phyloP scores from a whole-genome alignment of 2,329 filamentous ascomycete genomes.

The Byssothecium circinans region DNA sequence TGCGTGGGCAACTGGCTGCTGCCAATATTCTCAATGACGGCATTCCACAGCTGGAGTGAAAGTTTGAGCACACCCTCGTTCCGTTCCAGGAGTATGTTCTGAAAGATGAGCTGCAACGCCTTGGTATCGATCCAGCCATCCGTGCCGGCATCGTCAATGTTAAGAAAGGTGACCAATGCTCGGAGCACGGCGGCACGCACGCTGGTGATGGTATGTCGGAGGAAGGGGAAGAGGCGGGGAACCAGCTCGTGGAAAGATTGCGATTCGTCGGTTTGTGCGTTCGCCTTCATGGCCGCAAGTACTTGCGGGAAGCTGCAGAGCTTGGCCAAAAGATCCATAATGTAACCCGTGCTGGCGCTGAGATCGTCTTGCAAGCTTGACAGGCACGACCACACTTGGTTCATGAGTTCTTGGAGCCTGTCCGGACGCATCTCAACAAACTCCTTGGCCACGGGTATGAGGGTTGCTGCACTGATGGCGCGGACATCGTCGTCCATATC shows the following conservation, averaged over 20 bases:
- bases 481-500: conserved; percentile 95
- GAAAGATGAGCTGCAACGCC: conserved; percentile 84
- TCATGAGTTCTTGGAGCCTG: conserved; percentile 79
- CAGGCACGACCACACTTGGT: conserved; percentile 96
- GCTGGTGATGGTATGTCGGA: conserved; percentile 94
- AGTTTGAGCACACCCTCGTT: conserved; percentile 80
- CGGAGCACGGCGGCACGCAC: conserved; percentile 92
- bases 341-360: conserved; percentile 94
- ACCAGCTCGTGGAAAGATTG: conserved; percentile 92
- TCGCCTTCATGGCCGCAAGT: conserved; percentile 88
- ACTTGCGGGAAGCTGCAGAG: conserved; percentile 94
- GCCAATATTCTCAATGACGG: conserved; percentile 70
- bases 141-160: conserved; percentile 75
- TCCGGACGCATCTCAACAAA: conserved; percentile 82
- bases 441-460: conserved; percentile 94
- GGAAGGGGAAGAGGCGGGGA: conserved; percentile 90
- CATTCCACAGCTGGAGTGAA: conserved; percentile 84
- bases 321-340: conserved; percentile 97
- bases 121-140: conserved; percentile 92
- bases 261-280: conserved; percentile 73
- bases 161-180: conserved; percentile 88
- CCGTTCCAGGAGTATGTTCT: conserved; percentile 91
- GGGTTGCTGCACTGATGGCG: conserved; percentile 93
- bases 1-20: conserved; percentile 69
- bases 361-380: conserved; percentile 96